Percentiles rank a stretch among this genome's conserved stretches.
Evolutionary conservation across 2,329 filamentous ascomycete genomes (phyloP).

Genomic region (Didymosphaeria variabile): DNA sequence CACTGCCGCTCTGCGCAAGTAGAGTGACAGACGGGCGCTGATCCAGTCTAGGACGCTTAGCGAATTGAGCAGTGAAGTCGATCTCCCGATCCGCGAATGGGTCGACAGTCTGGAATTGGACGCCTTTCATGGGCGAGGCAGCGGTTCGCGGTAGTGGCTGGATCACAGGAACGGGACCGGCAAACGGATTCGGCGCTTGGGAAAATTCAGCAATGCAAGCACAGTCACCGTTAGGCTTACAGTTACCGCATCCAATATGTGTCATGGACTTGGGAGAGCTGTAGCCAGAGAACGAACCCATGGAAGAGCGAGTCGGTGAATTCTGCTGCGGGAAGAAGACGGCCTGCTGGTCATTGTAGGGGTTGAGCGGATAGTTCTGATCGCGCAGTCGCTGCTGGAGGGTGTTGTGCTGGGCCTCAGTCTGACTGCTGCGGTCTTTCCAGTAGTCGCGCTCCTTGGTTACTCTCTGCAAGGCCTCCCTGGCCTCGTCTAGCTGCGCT

Average conservation of each 20-base stretch:
- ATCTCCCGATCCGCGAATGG: constrained; percentile 39
- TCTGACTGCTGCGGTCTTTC: constrained; percentile 19
- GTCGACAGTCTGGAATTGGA: constrained; percentile 24
- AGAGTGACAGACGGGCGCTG: constrained; percentile 33
- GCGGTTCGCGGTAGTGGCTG: constrained; percentile 2
- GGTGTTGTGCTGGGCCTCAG: constrained; percentile 17
- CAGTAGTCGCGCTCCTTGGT: constrained; percentile 28
- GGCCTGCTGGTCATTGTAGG: constrained; percentile 17
- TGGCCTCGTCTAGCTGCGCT: constrained; percentile 16
- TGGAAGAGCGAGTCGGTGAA: constrained; percentile 24
- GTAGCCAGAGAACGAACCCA: constrained; percentile 25
- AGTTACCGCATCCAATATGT: constrained; percentile 36
- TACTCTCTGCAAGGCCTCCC: constrained; percentile 21
- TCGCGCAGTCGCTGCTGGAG: constrained; percentile 20
- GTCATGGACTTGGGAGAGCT: constrained; percentile 27
- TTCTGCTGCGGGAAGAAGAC: constrained; percentile 23
- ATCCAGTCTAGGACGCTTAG: constrained; percentile 21
- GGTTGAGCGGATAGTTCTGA: constrained; percentile 17
- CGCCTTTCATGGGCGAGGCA: constrained; percentile 26
- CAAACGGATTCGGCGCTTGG: constrained; percentile 29
- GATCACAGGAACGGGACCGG: constrained; percentile 32
- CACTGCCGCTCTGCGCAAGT: constrained; percentile 22
- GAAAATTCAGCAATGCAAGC: constrained; percentile 44
- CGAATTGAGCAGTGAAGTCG: constrained; percentile 45
- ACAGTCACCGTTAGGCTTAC: constrained; percentile 41